Base-by-base conservation (phyloP, 352 stramenopile genomes). In the Plasmopara muralis region DNA sequence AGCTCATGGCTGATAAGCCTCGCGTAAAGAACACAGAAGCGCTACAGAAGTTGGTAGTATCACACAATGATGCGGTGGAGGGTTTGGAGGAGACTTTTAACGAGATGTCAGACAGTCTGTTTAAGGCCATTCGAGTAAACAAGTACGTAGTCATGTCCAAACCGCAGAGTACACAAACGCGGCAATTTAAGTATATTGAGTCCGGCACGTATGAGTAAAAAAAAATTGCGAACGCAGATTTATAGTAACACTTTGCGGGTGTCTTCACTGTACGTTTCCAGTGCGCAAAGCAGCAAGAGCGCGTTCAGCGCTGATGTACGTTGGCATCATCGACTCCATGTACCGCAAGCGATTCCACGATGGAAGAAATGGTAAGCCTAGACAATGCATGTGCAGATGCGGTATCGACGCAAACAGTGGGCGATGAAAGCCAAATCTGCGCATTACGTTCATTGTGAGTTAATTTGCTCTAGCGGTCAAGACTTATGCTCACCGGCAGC, bases 151-250 rank as follows among this genome's bases (percentile, higher is more conserved):
- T 81, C 45, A 88, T 88, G 68, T 77, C 66, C 49, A 89, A 89
- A 59, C 74, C 79, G 15, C 70, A 71, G 62, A 85, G 76, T 56
- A 89, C 79, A 33, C 82, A 93, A 56, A 74, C 72, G 39, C 72
- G 78, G 39, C 76, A 87, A 55, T 93, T 88, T 68, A 88, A 89
- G 58, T 93, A 83, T 63, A 90, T 93, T 49, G 82, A 93, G 53
- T 87, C 79, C n/a, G 82, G 82, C 43, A 68, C 69, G 59, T 89
- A 85, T 54, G 55, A 82, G 29, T 71, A 71, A 35, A 62, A 25
- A 25, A 1, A 25, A 3, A 25, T 25, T 25, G 20, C 3, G 20
- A 25, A 25, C 20, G 20, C 1, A 25, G 20, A 25, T 25, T 1
- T 25, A 25, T 25, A 25, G 20, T 3, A 25, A 3, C 3, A 25